phyloP scores from a whole-genome alignment of 78 protist genomes.

The Dictyostelium intermedium region DNA sequence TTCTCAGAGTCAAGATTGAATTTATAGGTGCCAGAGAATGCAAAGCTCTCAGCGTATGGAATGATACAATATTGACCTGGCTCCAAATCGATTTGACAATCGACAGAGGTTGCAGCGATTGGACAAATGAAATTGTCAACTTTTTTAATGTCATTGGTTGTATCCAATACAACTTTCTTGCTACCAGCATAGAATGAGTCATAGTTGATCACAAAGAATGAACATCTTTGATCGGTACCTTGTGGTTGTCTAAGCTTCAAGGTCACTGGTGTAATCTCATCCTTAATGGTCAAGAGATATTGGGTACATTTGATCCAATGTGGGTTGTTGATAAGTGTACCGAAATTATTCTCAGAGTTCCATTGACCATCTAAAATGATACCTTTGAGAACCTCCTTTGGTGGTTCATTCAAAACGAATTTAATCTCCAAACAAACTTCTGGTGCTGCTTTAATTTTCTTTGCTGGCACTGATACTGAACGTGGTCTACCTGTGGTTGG shows the following conservation, averaged over 20 bases:
- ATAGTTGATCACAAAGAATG: conserved; percentile 60
- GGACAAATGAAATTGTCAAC: conserved; percentile 66
- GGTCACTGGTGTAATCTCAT: conserved; percentile 22
- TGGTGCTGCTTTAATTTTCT: conserved; percentile 65
- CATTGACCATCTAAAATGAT: conserved; percentile 62
- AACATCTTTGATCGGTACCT: conserved; percentile 58
- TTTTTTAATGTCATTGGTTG: conserved; percentile 41
- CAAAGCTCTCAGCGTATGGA: conserved; percentile 73
- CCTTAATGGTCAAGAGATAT: conserved; percentile 43
- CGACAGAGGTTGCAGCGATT: conserved; percentile 44
- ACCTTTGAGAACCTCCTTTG: conserved; percentile 73
- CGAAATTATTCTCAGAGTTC: conserved; percentile 58
- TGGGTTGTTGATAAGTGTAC: conserved; percentile 51
- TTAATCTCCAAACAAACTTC: conserved; percentile 54
- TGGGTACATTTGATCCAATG: conserved; percentile 74
- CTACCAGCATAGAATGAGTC: conserved; percentile 58
- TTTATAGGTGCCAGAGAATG: conserved; percentile 42
- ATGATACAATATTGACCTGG: conserved; percentile 53
- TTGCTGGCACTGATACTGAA: conserved; percentile 45
- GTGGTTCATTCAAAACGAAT: conserved; percentile 66
- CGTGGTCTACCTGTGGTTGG: conserved; percentile 13
- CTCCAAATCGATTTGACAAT: conserved; percentile 47
- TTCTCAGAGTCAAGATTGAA: conserved; percentile 43
- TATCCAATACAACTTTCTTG: conserved; percentile 59
- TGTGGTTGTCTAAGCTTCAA: conserved; percentile 61